Evolutionary conservation across 148 eudicot species (phyloP).

Genomic region (Vaccinium macrocarpon): DNA sequence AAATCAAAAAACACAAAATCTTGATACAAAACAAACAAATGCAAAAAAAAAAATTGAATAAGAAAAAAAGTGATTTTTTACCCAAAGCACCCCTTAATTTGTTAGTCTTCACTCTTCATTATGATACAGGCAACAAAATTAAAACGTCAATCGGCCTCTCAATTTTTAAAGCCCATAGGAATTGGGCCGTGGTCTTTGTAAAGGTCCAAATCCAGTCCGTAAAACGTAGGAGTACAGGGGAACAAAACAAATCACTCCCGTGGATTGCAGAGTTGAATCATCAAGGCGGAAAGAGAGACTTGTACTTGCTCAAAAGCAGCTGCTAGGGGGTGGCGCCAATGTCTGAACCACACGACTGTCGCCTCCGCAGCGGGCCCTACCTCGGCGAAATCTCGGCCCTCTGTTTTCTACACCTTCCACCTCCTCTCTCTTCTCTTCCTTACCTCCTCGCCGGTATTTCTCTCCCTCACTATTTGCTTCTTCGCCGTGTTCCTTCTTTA

Average conservation of each 20-base stretch:
- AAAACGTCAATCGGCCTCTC: too few relatives aligned
- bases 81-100: too few relatives aligned
- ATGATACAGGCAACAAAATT: too few relatives aligned
- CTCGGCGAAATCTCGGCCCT: slow-evolving; percentile 89
- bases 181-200: background rate
- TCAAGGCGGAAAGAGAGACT: background rate
- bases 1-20: too few relatives aligned
- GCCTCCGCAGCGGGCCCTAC: slow-evolving; percentile 49
- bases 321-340: slow-evolving; percentile 5
- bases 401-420: slow-evolving; percentile 59
- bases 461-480: background rate
- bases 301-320: background rate
- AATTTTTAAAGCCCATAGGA: background rate
- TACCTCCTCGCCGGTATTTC: slow-evolving; percentile 66
- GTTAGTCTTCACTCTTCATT: too few relatives aligned
- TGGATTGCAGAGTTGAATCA: too few relatives aligned
- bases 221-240: background rate
- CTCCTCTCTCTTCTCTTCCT: slow-evolving; percentile 54
- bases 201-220: background rate
- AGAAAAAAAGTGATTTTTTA: too few relatives aligned
- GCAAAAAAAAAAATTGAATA: too few relatives aligned
- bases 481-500: too few relatives aligned
- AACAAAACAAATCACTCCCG: background rate
- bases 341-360: slow-evolving; percentile 20
- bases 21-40: too few relatives aligned